Percentiles rank a stretch among this genome's conserved stretches.
These are phyloP conservation scores for Marvania coccoides DNA, from an alignment of 139 green algal species.

Conservation along the genomic window DNA sequence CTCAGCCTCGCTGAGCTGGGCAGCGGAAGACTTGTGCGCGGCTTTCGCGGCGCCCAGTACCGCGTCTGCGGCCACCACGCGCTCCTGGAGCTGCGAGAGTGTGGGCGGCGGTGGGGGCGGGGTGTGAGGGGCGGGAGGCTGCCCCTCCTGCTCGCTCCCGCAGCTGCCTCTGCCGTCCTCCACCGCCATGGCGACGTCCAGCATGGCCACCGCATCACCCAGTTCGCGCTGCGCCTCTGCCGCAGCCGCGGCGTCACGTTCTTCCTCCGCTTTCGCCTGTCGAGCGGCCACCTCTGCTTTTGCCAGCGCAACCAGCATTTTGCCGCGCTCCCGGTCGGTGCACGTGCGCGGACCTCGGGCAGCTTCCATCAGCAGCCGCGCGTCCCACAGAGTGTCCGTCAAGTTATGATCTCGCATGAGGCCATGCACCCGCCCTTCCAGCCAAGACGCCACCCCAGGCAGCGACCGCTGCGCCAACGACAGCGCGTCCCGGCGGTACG, in stretches of 20 bases:
- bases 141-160: neutral
- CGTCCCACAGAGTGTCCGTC: slow-evolving; percentile 12
- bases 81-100: neutral
- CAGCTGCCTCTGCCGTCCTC: neutral
- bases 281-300: neutral
- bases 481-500: slow-evolving; percentile 11
- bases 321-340: slow-evolving; percentile 8
- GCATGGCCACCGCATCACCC: neutral
- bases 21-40: neutral
- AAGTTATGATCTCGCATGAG: slow-evolving; percentile 25
- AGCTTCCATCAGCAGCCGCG: slow-evolving; percentile 17
- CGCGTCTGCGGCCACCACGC: slow-evolving; percentile 13
- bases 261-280: neutral
- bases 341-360: slow-evolving; percentile 27
- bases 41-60: slow-evolving; percentile 3
- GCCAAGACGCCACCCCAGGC: slow-evolving; percentile 13
- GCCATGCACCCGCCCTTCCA: slow-evolving; percentile 6
- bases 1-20: neutral
- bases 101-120: neutral
- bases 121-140: neutral
- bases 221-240: neutral
- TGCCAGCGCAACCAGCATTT: slow-evolving; percentile 23
- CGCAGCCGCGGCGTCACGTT: neutral
- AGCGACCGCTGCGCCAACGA: slow-evolving; percentile 23
- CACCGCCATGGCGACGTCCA: neutral